A percentile compares a stretch with the other conserved stretches of the same genome.
phyloP scores from a whole-genome alignment of 768 basidiomycete species.

The Boletellus sp. region DNA sequence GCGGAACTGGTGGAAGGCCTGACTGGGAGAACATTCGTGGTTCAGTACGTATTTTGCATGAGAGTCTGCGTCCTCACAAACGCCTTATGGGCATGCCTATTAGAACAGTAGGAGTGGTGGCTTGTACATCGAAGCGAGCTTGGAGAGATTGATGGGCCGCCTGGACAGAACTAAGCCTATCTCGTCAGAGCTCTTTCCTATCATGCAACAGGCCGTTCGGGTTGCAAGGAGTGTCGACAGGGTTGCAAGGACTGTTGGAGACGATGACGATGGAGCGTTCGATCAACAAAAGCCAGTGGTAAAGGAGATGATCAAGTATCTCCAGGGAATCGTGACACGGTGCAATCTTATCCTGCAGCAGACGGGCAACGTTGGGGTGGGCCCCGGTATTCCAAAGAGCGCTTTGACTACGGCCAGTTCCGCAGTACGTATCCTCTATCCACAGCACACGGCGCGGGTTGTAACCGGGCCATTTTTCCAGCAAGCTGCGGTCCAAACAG shows the following conservation, averaged over 20 bases:
- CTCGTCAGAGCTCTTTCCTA: constrained; percentile 12
- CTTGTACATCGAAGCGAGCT: constrained; percentile 13
- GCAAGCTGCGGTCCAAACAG: constrained; percentile 11
- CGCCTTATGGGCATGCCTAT: neutral
- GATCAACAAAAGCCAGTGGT: constrained; percentile 5
- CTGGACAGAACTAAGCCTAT: constrained; percentile 14
- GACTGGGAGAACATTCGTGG: constrained; percentile 16
- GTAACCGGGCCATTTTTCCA: neutral
- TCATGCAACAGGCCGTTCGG: neutral
- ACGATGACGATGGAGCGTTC: constrained; percentile 1
- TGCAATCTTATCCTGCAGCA: constrained; percentile 20
- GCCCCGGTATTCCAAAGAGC: constrained; percentile 14
- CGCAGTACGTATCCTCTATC: neutral
- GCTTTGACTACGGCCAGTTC: constrained; percentile 2
- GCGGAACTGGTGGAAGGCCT: constrained; percentile 10
- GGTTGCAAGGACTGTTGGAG: constrained; percentile 3
- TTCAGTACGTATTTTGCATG: constrained; percentile 1
- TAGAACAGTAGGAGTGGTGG: constrained; percentile 14
- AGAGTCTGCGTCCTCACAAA: neutral
- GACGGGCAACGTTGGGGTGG: constrained; percentile 10
- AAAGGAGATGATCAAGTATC: constrained; percentile 12
- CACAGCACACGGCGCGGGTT: neutral
- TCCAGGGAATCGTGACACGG: constrained; percentile 15
- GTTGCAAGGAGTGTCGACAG: constrained; percentile 3
- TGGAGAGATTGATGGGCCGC: constrained; percentile 10